Conservation (phyloP, 106 monocot genomes). For the Dendrobium huoshanense region DNA sequence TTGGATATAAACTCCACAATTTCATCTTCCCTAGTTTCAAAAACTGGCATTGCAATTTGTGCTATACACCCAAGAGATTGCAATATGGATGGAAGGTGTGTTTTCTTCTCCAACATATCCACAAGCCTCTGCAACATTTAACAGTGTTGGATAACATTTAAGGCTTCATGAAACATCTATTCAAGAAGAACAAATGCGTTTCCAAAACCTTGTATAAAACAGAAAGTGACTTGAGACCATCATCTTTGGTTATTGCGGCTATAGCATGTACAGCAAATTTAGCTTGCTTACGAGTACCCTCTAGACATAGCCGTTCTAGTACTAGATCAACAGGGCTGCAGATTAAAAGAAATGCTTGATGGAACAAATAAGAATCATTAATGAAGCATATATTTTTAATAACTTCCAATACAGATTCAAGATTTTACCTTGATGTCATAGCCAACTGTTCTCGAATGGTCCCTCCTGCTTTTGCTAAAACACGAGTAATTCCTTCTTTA, state of each 20-base stretch:
- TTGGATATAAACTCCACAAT: slow-evolving; percentile 63
- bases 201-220: slow-evolving; percentile 90
- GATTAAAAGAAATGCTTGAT: slow-evolving; percentile 9
- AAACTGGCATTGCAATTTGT: slow-evolving; percentile 92
- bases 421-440: slow-evolving; percentile 55
- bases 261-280: slow-evolving; percentile 96
- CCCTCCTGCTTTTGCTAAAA: slow-evolving; percentile 90
- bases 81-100: slow-evolving; percentile 81
- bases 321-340: slow-evolving; percentile 81
- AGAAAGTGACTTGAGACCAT: slow-evolving; percentile 96
- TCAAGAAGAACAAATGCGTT: neutral
- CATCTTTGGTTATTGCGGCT: slow-evolving; percentile 89
- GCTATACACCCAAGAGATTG: slow-evolving; percentile 97
- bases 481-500: slow-evolving; percentile 92
- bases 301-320: slow-evolving; percentile 82
- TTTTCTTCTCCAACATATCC: slow-evolving; percentile 79
- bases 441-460: slow-evolving; percentile 77
- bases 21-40: slow-evolving; percentile 96
- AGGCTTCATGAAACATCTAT: slow-evolving; percentile 4
- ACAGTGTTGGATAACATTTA: neutral
- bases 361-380: neutral
- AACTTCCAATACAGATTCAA: neutral
- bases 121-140: slow-evolving; percentile 73
- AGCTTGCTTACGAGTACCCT: slow-evolving; percentile 90
- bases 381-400: neutral